A percentile compares a stretch with the other conserved stretches of the same genome.
Conservation (phyloP, 257 asterid genomes). For the Rhazya stricta region DNA sequence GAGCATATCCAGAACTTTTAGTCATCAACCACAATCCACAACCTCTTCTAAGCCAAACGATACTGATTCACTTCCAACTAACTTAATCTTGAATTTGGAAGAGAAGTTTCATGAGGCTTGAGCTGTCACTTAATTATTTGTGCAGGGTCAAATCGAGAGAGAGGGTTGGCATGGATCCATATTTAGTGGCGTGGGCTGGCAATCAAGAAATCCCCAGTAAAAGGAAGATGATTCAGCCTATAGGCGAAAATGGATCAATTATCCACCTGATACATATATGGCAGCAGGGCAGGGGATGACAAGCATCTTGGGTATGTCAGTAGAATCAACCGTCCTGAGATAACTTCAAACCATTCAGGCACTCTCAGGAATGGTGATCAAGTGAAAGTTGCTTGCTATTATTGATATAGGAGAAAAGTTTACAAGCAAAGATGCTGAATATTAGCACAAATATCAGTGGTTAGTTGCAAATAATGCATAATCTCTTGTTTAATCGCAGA, state of each 20-base stretch:
- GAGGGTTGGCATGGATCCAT: slow-evolving; percentile 12
- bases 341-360: neutral
- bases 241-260: too few relatives aligned
- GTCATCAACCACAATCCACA: slow-evolving; percentile 4
- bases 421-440: neutral
- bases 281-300: neutral
- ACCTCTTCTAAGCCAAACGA: neutral
- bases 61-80: neutral
- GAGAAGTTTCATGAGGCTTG: slow-evolving; percentile 5
- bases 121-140: slow-evolving; percentile 22
- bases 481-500: neutral
- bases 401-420: neutral
- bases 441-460: neutral
- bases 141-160: neutral
- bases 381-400: neutral
- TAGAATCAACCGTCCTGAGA: neutral
- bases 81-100: neutral
- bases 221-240: too few relatives aligned
- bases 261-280: neutral
- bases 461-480: neutral
- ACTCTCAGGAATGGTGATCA: neutral
- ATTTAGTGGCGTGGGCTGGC: slow-evolving; percentile 1
- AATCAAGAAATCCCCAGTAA: neutral
- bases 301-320: neutral
- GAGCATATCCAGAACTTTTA: neutral